Base-by-base conservation (phyloP, 1,284 basidiomycete species). In the Coniophora puteana region DNA sequence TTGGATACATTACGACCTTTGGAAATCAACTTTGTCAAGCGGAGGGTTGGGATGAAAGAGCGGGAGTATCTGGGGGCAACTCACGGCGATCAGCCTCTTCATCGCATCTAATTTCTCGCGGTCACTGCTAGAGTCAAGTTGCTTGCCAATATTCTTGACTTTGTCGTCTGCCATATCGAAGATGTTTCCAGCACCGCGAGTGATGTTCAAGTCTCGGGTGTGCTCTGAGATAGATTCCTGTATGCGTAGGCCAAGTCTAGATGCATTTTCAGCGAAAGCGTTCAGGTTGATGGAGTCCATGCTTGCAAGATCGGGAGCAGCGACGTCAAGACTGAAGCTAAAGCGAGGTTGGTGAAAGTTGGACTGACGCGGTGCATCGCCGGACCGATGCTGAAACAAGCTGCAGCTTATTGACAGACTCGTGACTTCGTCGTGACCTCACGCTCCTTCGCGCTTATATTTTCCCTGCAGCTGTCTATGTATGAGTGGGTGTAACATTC, bases 31-130 rank as follows among this genome's bases (percentile, higher is more conserved):
- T 93, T 54, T 37, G 43, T 44, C n/a, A 47, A 35, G 23, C 42
- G 45, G 23, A 32, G 37, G 34, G 38, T 41, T 33, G 34, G 17
- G 37, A 48, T 21, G n/a, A n/a, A 18, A 41, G 31, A 24, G 21
- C 41, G 28, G 28, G 13, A 23, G 35, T 25, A 12, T 23, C 29
- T 23, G 14, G 17, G 24, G 30, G 36, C 25, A 31, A 72, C 83
- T 54, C 56, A 94, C 92, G 32, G 92, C 93, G 48, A 96, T 82
- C 42, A 97, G 78, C 49, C 91, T 74, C 66, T 94, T 94, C 83
- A 97, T 87, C 6, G 91, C 93, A 54, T 96, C 92, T 39, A 95
- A 67, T 55, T 93, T 90, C 58, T 96, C 93, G 42, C 83, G 71
- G 54, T 96, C 93, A 42, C 82, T 83, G 49, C 76, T 85, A 5